These are phyloP conservation scores for Penicillium canariense DNA, from an alignment of 495 filamentous ascomycete species.

Conservation along the genomic window DNA sequence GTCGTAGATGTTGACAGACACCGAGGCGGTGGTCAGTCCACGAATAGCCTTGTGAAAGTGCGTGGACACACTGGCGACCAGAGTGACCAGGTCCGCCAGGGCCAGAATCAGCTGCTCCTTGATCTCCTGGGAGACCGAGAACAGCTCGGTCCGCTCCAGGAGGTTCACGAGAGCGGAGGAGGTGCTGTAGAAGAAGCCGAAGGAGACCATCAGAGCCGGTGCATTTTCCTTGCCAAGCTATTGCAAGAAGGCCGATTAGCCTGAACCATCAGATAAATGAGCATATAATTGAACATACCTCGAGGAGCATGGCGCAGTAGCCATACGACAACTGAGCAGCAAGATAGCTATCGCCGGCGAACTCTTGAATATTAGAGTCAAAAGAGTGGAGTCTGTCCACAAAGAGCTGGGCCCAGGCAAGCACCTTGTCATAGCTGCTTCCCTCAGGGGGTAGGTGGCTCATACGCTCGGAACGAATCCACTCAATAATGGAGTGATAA, in stretches of 20 bases:
- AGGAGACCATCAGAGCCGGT: constrained; percentile 29
- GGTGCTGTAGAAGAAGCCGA: constrained; percentile 38
- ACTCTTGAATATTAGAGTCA: constrained; percentile 29
- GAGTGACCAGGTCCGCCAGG: constrained; percentile 34
- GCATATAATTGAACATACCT: constrained; percentile 24
- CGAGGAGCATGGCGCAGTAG: constrained; percentile 37
- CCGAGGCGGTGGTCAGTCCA: constrained; percentile 21
- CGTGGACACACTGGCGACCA: constrained; percentile 32
- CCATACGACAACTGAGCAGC: constrained; percentile 38
- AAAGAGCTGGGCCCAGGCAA: constrained; percentile 34
- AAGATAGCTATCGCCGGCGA: constrained; percentile 36
- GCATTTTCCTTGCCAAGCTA: constrained; percentile 39
- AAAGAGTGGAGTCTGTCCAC: constrained; percentile 34
- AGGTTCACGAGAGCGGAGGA: constrained; percentile 34
- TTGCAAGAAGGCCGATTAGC: background rate
- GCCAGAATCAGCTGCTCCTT: constrained; percentile 40
- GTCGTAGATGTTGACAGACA: constrained; percentile 36
- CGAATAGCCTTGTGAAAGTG: constrained; percentile 29
- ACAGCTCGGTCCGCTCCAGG: constrained; percentile 34
- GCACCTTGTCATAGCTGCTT: constrained; percentile 39
- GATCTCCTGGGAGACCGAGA: constrained; percentile 36
- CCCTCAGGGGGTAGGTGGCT: constrained; percentile 37
- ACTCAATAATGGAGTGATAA: constrained; percentile 29
- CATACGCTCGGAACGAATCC: constrained; percentile 34
- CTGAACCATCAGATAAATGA: background rate